Evolutionary conservation across 345 rosid species (phyloP), one percentile per base, ranked within the genome.

Genomic region (Sisymbrium altissimum): DNA sequence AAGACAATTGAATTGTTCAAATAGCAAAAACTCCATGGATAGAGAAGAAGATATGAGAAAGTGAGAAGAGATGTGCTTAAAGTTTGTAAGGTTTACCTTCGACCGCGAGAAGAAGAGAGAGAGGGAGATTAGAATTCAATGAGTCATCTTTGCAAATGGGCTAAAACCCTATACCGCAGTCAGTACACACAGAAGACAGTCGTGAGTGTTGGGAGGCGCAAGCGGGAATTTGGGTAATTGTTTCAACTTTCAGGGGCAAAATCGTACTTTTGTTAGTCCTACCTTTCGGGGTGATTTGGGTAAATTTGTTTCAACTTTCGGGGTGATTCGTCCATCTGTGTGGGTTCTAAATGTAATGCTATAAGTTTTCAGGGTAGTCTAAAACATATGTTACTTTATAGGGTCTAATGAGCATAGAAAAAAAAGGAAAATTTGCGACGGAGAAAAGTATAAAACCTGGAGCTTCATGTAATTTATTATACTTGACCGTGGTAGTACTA

Each of bases 161-260:
- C 70, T 69, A 59, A 74, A 76, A 70, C 80, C 80, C 80, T 70
- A 76, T 66, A 53, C 65, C 17, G 8, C 44, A 30, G 11, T 33
- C n/a, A n/a, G n/a, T n/a, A n/a, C n/a, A 33, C 56, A 53, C 19
- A 43, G 8, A 5, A 41, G 73, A 30, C 57, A 5, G 58, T 35
- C 29, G 15, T 54, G 6, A 12, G 57, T 75, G 49, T 68, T 60
- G 79, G 74, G 75, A 76, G 57, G 65, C 65, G 50, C 57, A 62
- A 76, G 70, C 75, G 74, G 79, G 79, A 76, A 41, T 76, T 63
- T 70, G 21, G 29, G 71, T 76, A 76, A 70, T 76, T 35, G 0
- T 25, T 62, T 53, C 64, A 33, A 33, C 64, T 54, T 27, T 19
- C 21, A 0, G 70, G 74, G 75, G 66, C 49, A 63, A 17, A 35